phyloP scores from a whole-genome alignment of 108 stramenopile genomes.

The Conticribra guillardii region DNA sequence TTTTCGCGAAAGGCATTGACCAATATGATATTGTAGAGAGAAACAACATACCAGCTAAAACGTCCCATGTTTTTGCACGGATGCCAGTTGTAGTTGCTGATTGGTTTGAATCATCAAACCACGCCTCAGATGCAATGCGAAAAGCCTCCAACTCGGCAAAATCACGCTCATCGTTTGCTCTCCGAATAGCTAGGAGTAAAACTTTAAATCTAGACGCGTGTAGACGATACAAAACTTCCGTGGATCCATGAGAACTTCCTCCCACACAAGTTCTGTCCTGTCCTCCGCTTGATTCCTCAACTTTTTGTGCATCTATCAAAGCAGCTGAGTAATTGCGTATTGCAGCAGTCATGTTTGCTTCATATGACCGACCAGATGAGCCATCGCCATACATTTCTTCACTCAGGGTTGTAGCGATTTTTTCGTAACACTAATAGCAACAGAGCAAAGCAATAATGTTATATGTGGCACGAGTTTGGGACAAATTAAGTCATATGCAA shows the following conservation, averaged over 20 bases:
- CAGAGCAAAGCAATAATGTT: no score
- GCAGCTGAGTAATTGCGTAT: slow-evolving; percentile 63
- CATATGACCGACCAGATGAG: slow-evolving; percentile 56
- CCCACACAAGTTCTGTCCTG: slow-evolving; percentile 55
- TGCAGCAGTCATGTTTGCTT: slow-evolving; percentile 59
- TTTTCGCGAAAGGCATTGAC: not conserved
- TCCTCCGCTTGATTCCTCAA: slow-evolving; percentile 56
- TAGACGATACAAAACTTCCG: slow-evolving; percentile 80
- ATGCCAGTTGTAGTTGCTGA: slow-evolving; percentile 7
- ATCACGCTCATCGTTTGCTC: slow-evolving; percentile 45
- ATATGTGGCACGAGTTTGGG: no score
- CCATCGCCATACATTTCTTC: slow-evolving; percentile 51
- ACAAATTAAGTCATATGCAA: no score
- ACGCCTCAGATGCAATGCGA: slow-evolving; percentile 57
- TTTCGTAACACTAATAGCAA: no score
- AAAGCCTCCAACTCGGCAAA: slow-evolving; percentile 68
- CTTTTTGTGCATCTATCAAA: slow-evolving; percentile 49
- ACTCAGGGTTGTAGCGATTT: slow-evolving; percentile 69
- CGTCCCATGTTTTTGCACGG: slow-evolving; percentile 66
- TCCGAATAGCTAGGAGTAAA: slow-evolving; percentile 58
- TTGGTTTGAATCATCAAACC: slow-evolving; percentile 45
- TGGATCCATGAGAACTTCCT: slow-evolving; percentile 81
- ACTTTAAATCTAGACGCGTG: slow-evolving; percentile 84
- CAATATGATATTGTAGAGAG: not conserved
- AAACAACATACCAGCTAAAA: slow-evolving; percentile 51